Evolutionary conservation across 768 basidiomycete genomes (phyloP).

Genomic region (Suillus discolor): DNA sequence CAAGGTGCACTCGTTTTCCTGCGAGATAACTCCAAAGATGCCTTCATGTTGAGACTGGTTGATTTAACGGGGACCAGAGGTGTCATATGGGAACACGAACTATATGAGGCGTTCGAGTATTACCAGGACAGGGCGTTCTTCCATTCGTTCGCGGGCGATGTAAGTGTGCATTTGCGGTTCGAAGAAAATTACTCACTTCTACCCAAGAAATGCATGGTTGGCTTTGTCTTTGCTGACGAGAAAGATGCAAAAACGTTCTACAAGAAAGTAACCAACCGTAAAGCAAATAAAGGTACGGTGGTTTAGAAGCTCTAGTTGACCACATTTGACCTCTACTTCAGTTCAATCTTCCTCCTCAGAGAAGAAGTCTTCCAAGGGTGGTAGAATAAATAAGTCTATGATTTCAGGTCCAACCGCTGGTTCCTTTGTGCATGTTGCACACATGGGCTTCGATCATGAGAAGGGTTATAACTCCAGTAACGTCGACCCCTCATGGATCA

Average conservation of each 20-base stretch:
- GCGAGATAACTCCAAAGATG: constrained; percentile 57
- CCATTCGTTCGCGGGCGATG: constrained; percentile 91
- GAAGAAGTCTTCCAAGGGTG: constrained; percentile 60
- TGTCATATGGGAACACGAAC: constrained; percentile 91
- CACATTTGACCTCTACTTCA: constrained; percentile 23
- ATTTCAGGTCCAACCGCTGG: constrained; percentile 81
- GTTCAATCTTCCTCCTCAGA: constrained; percentile 48
- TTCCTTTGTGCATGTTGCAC: constrained; percentile 88
- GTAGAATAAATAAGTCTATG: constrained; percentile 90
- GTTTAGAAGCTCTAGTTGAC: constrained; percentile 3
- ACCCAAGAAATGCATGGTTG: constrained; percentile 83
- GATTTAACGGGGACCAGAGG: constrained; percentile 85
- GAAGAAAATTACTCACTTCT: constrained; percentile 7
- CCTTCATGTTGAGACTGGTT: constrained; percentile 73
- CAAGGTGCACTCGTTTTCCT: constrained; percentile 84
- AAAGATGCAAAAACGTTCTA: constrained; percentile 80
- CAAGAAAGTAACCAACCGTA: constrained; percentile 80
- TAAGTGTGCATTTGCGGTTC: constrained; percentile 45
- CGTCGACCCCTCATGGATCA: constrained; percentile 89
- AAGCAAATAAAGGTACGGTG: constrained; percentile 57
- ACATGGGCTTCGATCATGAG: constrained; percentile 92
- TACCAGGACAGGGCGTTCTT: constrained; percentile 87
- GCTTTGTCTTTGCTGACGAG: constrained; percentile 88
- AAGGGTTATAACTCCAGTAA: constrained; percentile 84
- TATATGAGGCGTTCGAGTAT: constrained; percentile 83